phyloP scores from a whole-genome alignment of 2,329 filamentous ascomycete species.

The Pseudogymnoascus pannorum region DNA sequence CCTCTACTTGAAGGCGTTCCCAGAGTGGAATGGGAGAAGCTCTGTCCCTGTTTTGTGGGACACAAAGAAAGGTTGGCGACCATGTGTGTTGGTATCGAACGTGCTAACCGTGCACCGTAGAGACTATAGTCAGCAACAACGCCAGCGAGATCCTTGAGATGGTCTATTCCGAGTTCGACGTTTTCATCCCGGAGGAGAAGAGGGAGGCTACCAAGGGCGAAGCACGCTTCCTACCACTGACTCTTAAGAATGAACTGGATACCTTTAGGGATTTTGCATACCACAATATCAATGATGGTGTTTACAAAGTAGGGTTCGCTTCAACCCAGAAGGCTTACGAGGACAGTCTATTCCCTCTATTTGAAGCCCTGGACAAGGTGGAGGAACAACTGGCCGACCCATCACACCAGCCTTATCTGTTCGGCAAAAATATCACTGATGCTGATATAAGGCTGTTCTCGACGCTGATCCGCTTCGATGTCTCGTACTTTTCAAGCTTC shows the following conservation, averaged over 20 bases:
- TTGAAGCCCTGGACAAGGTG: constrained; percentile 56
- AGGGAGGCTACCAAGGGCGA: constrained; percentile 19
- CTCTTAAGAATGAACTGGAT: constrained; percentile 64
- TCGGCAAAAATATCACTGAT: constrained; percentile 59
- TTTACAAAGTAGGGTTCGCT: constrained; percentile 56
- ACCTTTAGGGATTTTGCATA: constrained; percentile 58
- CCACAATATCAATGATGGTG: constrained; percentile 41
- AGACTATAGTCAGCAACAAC: constrained; percentile 68
- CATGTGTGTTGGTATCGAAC: not conserved
- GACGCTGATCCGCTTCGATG: constrained; percentile 60
- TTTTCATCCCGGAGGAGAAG: not conserved
- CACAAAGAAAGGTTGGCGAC: constrained; percentile 40
- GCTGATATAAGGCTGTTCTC: constrained; percentile 61
- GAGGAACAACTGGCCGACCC: constrained; percentile 48
- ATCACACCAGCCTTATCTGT: constrained; percentile 48
- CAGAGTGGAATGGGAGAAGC: constrained; percentile 56
- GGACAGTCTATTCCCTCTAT: constrained; percentile 51
- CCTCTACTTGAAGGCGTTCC: constrained; percentile 55
- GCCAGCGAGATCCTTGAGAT: constrained; percentile 73
- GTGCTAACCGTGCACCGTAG: constrained; percentile 22
- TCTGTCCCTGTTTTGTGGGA: constrained; percentile 70
- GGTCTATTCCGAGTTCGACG: constrained; percentile 50
- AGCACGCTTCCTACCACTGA: constrained; percentile 54
- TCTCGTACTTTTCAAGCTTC: constrained; percentile 59
- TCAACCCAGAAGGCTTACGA: constrained; percentile 60